A percentile compares a stretch with the other conserved stretches of the same genome.
phyloP scores from a whole-genome alignment of 2,329 filamentous ascomycete genomes.

The Fusarium verrucosum region DNA sequence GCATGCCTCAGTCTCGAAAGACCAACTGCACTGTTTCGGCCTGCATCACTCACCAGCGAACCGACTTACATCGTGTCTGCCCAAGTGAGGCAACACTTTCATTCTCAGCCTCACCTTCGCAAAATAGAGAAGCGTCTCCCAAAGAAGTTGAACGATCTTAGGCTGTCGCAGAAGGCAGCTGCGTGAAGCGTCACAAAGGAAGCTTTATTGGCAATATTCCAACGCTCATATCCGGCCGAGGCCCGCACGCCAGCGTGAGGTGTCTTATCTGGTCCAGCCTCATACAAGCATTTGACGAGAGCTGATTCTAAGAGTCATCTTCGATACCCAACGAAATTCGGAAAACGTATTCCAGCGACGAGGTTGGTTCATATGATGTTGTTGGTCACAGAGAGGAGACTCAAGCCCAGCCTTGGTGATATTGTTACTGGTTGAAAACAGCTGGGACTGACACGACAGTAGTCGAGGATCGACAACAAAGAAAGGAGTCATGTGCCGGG shows the following conservation, averaged over 20 bases:
- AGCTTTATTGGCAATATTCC: not conserved
- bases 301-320: not conserved
- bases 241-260: not conserved
- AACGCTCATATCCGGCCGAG: not conserved
- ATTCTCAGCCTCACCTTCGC: not conserved
- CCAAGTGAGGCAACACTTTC: not conserved
- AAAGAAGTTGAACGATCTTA: not conserved
- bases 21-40: not conserved
- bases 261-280: not conserved
- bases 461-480: not conserved
- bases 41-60: not conserved
- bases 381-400: not conserved
- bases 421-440: not conserved
- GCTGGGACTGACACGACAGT: not conserved
- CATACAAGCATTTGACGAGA: not conserved
- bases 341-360: not conserved
- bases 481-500: slow-evolving; percentile 1
- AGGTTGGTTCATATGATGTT: not conserved
- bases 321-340: not conserved
- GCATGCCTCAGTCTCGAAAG: not conserved
- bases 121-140: not conserved
- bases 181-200: not conserved
- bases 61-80: not conserved
- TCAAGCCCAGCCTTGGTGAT: not conserved
- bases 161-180: not conserved